Conservation (phyloP, 2,329 filamentous ascomycete species). For the Epichloe gansuensis region DNA sequence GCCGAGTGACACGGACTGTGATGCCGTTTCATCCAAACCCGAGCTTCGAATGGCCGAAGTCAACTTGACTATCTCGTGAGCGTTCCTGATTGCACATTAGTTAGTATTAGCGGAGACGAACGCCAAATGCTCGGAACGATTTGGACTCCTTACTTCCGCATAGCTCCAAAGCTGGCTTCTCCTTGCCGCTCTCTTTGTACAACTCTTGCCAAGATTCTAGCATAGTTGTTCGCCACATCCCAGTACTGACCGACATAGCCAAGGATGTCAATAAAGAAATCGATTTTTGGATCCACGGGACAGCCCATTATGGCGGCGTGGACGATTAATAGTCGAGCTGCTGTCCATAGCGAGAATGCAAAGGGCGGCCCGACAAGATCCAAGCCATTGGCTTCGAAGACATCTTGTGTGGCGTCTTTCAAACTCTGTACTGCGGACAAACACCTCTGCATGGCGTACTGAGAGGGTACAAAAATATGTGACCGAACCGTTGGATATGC, state of each 20-base stretch:
- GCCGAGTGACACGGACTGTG: conserved; percentile 24
- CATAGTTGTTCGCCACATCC: conserved; percentile 30
- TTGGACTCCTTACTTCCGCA: conserved; percentile 24
- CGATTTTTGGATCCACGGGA: conserved; percentile 25
- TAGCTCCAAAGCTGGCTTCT: conserved; percentile 24
- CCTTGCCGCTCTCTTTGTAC: conserved; percentile 24
- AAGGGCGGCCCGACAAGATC: conserved; percentile 31
- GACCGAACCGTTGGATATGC: conserved; percentile 29
- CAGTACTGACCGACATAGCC: conserved; percentile 29
- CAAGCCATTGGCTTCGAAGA: conserved; percentile 29
- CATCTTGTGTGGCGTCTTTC: conserved; percentile 29
- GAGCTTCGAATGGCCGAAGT: conserved; percentile 23
- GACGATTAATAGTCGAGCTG: conserved; percentile 26
- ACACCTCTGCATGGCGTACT: conserved; percentile 32
- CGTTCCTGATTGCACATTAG: conserved; percentile 18
- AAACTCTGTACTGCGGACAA: conserved; percentile 31
- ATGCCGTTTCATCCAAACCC: conserved; percentile 25
- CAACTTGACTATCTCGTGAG: conserved; percentile 26
- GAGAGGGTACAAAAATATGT: conserved; percentile 28
- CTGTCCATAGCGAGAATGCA: conserved; percentile 32
- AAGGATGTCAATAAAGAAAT: conserved; percentile 31
- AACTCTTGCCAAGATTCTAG: conserved; percentile 26
- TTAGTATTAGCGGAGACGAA: background rate
- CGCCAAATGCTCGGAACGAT: background rate
- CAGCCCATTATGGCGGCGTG: conserved; percentile 27